Evolutionary conservation across 2,329 filamentous ascomycete species (phyloP), one percentile per base, ranked within the genome.

Genomic region (Arthrobotrys sphaeroides): DNA sequence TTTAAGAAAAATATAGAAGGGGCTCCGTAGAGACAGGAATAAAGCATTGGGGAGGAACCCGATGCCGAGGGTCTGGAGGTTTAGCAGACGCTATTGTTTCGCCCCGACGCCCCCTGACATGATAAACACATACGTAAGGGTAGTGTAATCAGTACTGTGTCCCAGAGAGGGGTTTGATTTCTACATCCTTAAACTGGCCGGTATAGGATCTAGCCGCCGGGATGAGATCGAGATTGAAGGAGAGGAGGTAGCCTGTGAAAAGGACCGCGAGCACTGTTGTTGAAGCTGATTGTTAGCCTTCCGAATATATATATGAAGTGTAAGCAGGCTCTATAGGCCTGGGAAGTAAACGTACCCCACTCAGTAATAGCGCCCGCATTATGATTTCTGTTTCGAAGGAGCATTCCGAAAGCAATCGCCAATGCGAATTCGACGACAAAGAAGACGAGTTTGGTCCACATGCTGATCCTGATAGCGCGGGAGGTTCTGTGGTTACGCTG

Each of bases 401-500:
- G 85, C 2, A 88, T 85, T 20, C 85, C 90, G 82, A 98, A 98
- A 47, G 86, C 89, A 77, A 85, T 83, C 0, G 84, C 82, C 84
- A 99, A 88, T 16, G 82, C 84, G 40, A 96, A 79, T 82, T 97
- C 94, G 79, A 94, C 81, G 68, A 97, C 80, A 81, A 98, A 90
- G 83, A 99, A 98, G 72, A 82, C 78, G 26, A 96, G 86, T 83
- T 99, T 99, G 81, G 95, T 85, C 87, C 90, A 94, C 85, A 98
- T 98, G 68, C 91, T 95, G 73, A 86, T 82, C 53, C 89, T 87
- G 9, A 99, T 87, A 78, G 95, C 84, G 65, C 86, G 87, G 83
- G 94, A 88, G 74, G 93, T 84, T 77, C 90, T 90, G 84, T 94
- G 92, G n/a, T 69, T 76, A 13, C 72, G 78, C 33, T 79, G 75